phyloP scores from a whole-genome alignment of 257 asterid species.

The Nicotiana sylvestris region DNA sequence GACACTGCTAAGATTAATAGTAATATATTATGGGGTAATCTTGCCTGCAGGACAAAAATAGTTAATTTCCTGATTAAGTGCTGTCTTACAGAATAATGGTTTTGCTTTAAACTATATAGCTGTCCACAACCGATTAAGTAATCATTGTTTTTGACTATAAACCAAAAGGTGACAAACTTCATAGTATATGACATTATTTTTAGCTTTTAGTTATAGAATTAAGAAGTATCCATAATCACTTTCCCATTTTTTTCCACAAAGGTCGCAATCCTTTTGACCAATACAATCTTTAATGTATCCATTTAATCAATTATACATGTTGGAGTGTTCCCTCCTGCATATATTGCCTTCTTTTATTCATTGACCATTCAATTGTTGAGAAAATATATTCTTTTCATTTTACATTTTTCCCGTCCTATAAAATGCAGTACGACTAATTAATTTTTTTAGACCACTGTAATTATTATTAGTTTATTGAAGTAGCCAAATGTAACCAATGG shows the following conservation, averaged over 20 bases:
- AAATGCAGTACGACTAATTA: background rate
- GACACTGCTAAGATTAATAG: background rate
- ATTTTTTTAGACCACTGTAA: background rate
- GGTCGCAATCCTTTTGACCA: slow-evolving; percentile 24
- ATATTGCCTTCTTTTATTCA: background rate
- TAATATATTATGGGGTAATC: background rate
- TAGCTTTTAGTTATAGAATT: background rate
- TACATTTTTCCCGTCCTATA: background rate
- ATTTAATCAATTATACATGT: background rate
- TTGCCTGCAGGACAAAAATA: background rate
- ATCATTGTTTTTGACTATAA: slow-evolving; percentile 24
- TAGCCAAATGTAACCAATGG: background rate
- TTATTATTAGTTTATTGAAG: background rate
- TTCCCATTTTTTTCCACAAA: slow-evolving; percentile 18
- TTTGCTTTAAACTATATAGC: slow-evolving; percentile 5
- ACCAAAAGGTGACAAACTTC: slow-evolving; percentile 12
- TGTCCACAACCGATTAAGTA: slow-evolving; percentile 19
- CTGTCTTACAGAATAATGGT: background rate
- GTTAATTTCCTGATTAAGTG: background rate
- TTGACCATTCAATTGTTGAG: background rate
- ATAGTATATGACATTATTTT: background rate
- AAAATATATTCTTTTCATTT: background rate
- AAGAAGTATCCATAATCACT: background rate
- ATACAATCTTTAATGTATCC: background rate
- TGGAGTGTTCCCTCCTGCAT: slow-evolving; percentile 2